These are phyloP conservation scores for Cystobasidium slooffiae DNA, from an alignment of 1,284 basidiomycete species.

Conservation along the genomic window DNA sequence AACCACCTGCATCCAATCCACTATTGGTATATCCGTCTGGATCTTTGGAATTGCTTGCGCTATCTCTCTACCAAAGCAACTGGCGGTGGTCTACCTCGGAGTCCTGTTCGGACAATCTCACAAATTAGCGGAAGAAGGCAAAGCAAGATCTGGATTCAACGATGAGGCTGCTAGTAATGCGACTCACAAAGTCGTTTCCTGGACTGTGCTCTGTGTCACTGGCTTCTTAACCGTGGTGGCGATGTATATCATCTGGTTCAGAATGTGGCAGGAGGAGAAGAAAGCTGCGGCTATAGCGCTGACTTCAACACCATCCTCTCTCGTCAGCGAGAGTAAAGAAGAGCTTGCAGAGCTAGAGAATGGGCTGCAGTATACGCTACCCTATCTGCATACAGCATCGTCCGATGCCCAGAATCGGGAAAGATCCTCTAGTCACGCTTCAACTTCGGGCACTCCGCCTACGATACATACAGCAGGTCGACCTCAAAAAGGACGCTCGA, in stretches of 20 bases:
- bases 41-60: slow-evolving; percentile 56
- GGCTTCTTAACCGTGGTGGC: slow-evolving; percentile 31
- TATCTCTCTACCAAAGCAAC: slow-evolving; percentile 58
- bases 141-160: background rate
- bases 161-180: background rate
- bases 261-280: slow-evolving; percentile 34
- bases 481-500: slow-evolving; percentile 11
- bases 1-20: slow-evolving; percentile 51
- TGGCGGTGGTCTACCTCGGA: slow-evolving; percentile 54
- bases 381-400: background rate
- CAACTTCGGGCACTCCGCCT: slow-evolving; percentile 8
- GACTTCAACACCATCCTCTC: background rate
- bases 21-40: slow-evolving; percentile 48
- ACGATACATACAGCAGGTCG: slow-evolving; percentile 17
- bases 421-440: slow-evolving; percentile 11
- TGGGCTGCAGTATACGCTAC: slow-evolving; percentile 18
- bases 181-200: slow-evolving; percentile 46
- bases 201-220: slow-evolving; percentile 43
- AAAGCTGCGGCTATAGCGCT: background rate
- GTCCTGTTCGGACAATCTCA: slow-evolving; percentile 30
- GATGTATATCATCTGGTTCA: slow-evolving; percentile 39
- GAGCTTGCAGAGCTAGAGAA: slow-evolving; percentile 1
- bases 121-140: slow-evolving; percentile 14
- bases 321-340: slow-evolving; percentile 17
- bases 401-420: slow-evolving; percentile 19